Base-by-base conservation (phyloP, 371 early-diverging fungal species). In the Mucor piriformis region DNA sequence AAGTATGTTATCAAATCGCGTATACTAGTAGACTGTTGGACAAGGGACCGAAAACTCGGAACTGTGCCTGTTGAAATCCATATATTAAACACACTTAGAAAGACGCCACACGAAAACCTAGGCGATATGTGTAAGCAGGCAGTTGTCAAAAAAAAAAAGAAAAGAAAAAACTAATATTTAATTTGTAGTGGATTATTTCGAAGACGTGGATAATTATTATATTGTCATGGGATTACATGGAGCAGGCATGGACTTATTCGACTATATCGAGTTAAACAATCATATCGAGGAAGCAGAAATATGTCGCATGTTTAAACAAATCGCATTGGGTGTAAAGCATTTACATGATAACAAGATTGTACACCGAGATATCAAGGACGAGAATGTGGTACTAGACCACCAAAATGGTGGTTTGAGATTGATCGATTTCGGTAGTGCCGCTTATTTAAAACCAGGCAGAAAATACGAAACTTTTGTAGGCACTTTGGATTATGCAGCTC, bases 301-400 rank as follows among this genome's bases (percentile, higher is more conserved):
- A 37, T 68, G 79, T 8, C 54, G 57, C 8, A 86, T 90, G 12
- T 89, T 90, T 53, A 64, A 67, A 35, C 91, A 89, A 54, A 74
- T 87, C 40, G 81, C 83, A 6, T 63, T 74, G 18, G 91, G 87
- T 0, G 83, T 94, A 13, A 55, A 72, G 23, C 89, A 91, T 65
- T 54, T 92, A 16, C 93, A 94, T 64, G 59, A 72, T 13, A 66
- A 80, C 54, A 80, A 82, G 24, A 89, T 94, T 64, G 89, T 91
- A 16, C 95, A 94, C 60, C 71, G 95, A 53, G 86, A 86, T 63
- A 85, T 88, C 64, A 86, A 88, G 73, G 92, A 91, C 53, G 90
- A 91, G 56, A 91, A 90, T 57, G 83, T 90, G 20, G 83, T 90
- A 34, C 58, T 89, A 40, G 85, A 86, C 63, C 81, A 83, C 32